Percentiles rank a stretch among this genome's conserved stretches.
Evolutionary conservation across 805 yeast genomes (phyloP).

Genomic region (Kodamaea fukazawae): DNA sequence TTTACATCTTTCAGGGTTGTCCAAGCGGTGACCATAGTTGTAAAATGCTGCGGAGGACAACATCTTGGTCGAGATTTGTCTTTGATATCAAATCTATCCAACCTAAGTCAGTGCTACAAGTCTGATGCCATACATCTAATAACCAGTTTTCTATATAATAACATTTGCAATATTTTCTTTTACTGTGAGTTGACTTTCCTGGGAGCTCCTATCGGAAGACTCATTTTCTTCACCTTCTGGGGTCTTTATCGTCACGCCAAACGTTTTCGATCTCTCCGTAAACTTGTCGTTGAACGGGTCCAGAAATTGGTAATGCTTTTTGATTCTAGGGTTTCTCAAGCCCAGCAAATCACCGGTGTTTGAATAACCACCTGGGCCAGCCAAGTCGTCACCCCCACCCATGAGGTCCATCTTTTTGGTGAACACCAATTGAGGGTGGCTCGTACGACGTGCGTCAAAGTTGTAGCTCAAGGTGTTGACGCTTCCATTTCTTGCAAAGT

Average conservation of each 20-base stretch:
- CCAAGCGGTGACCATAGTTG: too few relatives aligned
- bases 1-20: too few relatives aligned
- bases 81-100: too few relatives aligned
- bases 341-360: conserved; percentile 19
- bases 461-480: conserved; percentile 25
- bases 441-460: conserved; percentile 15
- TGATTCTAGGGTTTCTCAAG: conserved; percentile 27
- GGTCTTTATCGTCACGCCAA: conserved; percentile 5
- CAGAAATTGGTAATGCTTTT: conserved; percentile 25
- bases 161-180: conserved; percentile 2
- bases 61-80: too few relatives aligned
- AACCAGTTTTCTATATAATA: conserved; percentile 3
- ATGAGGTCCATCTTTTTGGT: conserved; percentile 24
- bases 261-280: conserved; percentile 2
- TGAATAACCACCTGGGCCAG: conserved; percentile 11
- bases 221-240: conserved; percentile 7
- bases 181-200: conserved; percentile 3
- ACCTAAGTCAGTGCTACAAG: too few relatives aligned
- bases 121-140: too few relatives aligned
- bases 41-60: too few relatives aligned
- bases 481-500: conserved; percentile 19
- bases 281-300: conserved; percentile 3
- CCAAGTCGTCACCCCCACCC: conserved; percentile 22
- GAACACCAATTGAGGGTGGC: conserved; percentile 14
- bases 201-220: conserved; percentile 3